Evolutionary conservation across 805 yeast species (phyloP), one percentile per base, ranked within the genome.

Genomic region (Jamesozyma lodderae): DNA sequence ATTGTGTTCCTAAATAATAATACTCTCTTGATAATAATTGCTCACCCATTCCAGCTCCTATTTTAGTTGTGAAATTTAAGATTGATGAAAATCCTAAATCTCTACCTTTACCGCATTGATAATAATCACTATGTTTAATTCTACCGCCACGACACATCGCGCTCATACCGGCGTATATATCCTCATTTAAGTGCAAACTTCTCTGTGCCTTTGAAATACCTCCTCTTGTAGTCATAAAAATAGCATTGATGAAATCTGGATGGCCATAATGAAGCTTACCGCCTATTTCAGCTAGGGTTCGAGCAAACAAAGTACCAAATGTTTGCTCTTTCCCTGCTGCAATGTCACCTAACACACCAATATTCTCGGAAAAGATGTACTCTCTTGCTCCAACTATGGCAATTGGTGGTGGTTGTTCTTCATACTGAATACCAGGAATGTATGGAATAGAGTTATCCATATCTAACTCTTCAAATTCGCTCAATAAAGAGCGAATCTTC

Each of bases 11-110:
- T 43, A 90, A 60, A 60, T 84, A 86, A 58, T 80, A 90, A 61
- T 88, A 86, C 53, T 90, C 97, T 52, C 97, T 72, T 5, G 95
- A 85, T 24, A 90, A 63, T 59, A 88, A 73, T 59, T 90, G 97
- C 57, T 90, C 97, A 7, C 97, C 97, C 97, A 90, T 90, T 36
- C 97, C 97, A 31, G 95, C 92, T 3, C 97, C 97, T 56, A 90
- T 88, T 63, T 90, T 90, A 2, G 95, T 81, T 0, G 96, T 90
- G 66, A 90, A 90, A 55, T 88, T 90, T 48, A 90, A 67, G 47
- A 90, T 87, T 0, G 96, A 84, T 1, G 87, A 81, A 63, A 90
- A 90, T 3, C 97, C 97, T 39, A 90, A 65, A 65, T 90, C 97
- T 59, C 97, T 72, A 0, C 97, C 97, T 59, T 90, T 90, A 23